Evolutionary conservation across 208 protist genomes (phyloP).

Genomic region (Trichomonas tenax): DNA sequence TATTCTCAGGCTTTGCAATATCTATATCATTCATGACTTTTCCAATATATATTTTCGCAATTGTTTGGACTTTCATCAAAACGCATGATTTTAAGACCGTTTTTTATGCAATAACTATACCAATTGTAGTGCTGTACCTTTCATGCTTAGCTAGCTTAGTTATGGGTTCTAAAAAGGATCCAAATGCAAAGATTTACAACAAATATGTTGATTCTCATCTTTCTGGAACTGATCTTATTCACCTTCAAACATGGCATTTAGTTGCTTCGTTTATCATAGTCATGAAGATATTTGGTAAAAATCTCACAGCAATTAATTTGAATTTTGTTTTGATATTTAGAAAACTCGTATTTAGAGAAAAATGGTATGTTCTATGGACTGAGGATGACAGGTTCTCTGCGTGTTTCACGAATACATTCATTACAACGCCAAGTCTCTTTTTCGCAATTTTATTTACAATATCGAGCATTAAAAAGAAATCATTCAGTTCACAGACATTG

Average conservation of each 20-base stretch:
- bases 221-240: neutral
- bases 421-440: neutral
- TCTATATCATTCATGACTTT: neutral
- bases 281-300: neutral
- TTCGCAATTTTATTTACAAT: neutral
- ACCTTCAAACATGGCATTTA: neutral
- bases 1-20: neutral
- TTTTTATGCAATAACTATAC: neutral
- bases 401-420: neutral
- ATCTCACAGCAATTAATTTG: neutral
- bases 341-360: neutral
- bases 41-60: neutral
- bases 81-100: neutral
- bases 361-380: constrained; percentile 3
- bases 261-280: neutral
- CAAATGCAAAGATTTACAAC: neutral
- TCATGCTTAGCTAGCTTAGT: neutral
- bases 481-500: neutral
- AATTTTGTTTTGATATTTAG: neutral
- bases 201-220: neutral
- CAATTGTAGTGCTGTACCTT: neutral
- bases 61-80: neutral
- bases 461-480: neutral
- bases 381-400: neutral
- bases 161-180: neutral